A percentile compares a stretch with the other conserved stretches of the same genome.
These are phyloP conservation scores for Arachis monticola DNA, from an alignment of 331 rosid genomes.

Conservation along the genomic window DNA sequence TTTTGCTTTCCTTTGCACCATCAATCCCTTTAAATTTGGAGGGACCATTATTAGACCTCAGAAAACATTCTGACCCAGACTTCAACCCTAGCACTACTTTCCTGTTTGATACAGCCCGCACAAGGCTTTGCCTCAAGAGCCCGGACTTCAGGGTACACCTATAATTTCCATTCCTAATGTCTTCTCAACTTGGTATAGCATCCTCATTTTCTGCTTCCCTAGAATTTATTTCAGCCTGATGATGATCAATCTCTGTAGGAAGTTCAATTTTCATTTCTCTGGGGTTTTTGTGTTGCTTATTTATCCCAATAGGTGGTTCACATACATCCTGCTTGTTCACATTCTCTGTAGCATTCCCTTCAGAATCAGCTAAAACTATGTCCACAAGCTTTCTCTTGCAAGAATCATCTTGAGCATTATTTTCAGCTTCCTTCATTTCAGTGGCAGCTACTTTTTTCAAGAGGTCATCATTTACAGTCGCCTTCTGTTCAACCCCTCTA, in stretches of 20 bases:
- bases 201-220: conserved; percentile 29
- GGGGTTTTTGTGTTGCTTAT: conserved; percentile 27
- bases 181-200: conserved; percentile 36
- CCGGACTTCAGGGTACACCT: conserved; percentile 41
- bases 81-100: conserved; percentile 61
- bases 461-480: conserved; percentile 38
- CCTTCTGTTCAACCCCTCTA: conserved; percentile 36
- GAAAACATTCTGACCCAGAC: conserved; percentile 66
- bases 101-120: conserved; percentile 42
- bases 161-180: conserved; percentile 45
- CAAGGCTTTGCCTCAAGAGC: conserved; percentile 35
- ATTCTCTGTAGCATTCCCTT: conserved; percentile 36
- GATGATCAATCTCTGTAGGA: conserved; percentile 43
- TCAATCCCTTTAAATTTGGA: conserved; percentile 35
- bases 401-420: conserved; percentile 41
- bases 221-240: conserved; percentile 30
- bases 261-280: conserved; percentile 24
- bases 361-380: conserved; percentile 32
- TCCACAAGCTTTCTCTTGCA: conserved; percentile 38
- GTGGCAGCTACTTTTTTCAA: conserved; percentile 18
- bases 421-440: conserved; percentile 41
- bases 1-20: conserved; percentile 48
- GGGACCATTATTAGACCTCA: conserved; percentile 51
- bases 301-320: conserved; percentile 34
- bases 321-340: conserved; percentile 36